Evolutionary conservation across 139 green algal species (phyloP), one percentile per base, ranked within the genome.

Genomic region (Mesostigma viride): DNA sequence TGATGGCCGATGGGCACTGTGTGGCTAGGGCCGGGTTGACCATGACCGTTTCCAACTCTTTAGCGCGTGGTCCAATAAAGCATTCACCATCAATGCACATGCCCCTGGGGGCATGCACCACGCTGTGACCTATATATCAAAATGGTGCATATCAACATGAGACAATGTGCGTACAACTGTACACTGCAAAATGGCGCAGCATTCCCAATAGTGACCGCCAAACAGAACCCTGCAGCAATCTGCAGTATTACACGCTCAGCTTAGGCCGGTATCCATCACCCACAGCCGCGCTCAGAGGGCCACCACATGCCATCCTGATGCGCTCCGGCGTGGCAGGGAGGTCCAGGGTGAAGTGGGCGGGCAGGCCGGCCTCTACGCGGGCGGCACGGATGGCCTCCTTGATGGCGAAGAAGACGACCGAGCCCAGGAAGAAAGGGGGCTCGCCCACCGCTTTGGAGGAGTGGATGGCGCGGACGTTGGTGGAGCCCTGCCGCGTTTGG

Each of bases 381-480:
- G 84, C 85, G 0, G 83, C 76, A 32, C 88, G 88, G 32, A 89
- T 76, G 1, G 91, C 90, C 3, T 95, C 83, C 74, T 95, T 94
- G 30, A 97, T 79, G 0, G 92, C 91, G 51, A 91, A 96, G 62
- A 92, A 94, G 31, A 90, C 89, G 1, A 79, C 88, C 6, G 83
- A 79, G 0, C 83, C 87, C 62, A 97, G 79, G 72, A 92, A 88
- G 74, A 97, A 89, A 3, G 91, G 91, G 11, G 91, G 92, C 80
- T 97, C 92, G 0, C 92, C 92, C 2, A 97, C 87, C 20, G 91
- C 91, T 78, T 97, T 97, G 67, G 82, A 92, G 8, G 83, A 90
- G 69, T 94, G 83, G 31, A 95, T 78, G 3, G 90, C 90, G 30
- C 82, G 74, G 27, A 76, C 70, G 78, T 94, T 95, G 65, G 85